Evolutionary conservation across 108 stramenopile species (phyloP).

Genomic region (Hondaea fermentalgiana): DNA sequence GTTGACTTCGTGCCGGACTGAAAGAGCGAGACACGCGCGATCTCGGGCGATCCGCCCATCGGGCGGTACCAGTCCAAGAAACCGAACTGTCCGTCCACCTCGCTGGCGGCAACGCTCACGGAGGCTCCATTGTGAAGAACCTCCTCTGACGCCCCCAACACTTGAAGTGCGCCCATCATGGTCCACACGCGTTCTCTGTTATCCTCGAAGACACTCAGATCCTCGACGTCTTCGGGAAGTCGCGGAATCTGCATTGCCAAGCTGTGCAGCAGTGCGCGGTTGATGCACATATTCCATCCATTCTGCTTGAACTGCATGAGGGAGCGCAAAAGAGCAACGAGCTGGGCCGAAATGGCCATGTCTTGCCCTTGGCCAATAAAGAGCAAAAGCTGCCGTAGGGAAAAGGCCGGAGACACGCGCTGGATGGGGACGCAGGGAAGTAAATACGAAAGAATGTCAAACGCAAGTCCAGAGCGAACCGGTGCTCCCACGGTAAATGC

Average conservation of each 20-base stretch:
- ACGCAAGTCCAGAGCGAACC: background rate
- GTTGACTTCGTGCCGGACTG: background rate
- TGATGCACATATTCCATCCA: slow-evolving; percentile 6
- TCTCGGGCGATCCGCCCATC: background rate
- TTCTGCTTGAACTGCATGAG: background rate
- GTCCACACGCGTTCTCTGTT: background rate
- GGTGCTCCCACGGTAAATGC: background rate
- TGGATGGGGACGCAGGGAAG: background rate
- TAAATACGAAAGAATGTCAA: background rate
- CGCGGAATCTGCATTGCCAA: background rate
- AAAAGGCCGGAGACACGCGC: background rate
- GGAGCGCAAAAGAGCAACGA: background rate
- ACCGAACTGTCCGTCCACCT: background rate
- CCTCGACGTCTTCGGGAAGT: slow-evolving; percentile 14
- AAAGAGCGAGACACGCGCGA: background rate
- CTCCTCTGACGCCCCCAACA: background rate
- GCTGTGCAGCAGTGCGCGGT: background rate
- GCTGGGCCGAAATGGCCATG: background rate
- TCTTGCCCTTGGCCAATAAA: background rate
- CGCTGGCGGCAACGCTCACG: background rate
- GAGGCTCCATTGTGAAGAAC: background rate
- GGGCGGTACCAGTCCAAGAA: background rate
- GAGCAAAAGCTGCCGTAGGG: background rate
- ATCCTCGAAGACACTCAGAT: background rate
- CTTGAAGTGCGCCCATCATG: slow-evolving; percentile 12